These are phyloP conservation scores for Lepidium africanum DNA, from an alignment of 345 rosid genomes.

Conservation along the genomic window DNA sequence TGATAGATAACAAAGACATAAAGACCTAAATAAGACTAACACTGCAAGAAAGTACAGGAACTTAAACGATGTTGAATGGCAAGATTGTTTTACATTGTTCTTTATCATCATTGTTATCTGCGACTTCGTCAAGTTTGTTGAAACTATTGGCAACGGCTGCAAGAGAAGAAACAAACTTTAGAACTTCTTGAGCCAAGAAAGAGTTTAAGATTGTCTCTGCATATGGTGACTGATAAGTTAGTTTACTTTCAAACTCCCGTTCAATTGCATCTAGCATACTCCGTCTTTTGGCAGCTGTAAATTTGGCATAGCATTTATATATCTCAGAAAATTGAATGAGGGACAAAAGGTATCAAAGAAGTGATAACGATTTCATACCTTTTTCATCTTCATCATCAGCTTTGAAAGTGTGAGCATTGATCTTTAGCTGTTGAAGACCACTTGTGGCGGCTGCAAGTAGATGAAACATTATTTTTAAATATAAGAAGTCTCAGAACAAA, in stretches of 20 bases:
- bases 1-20: conserved; percentile 4
- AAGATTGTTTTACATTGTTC: conserved; percentile 9
- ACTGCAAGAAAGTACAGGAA: neutral
- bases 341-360: neutral
- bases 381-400: conserved; percentile 14
- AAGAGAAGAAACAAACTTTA: neutral
- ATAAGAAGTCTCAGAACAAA: neutral
- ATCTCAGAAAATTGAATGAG: neutral
- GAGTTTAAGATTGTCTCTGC: neutral
- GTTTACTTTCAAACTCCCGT: conserved; percentile 20
- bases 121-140: conserved; percentile 11
- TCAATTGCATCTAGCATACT: conserved; percentile 29
- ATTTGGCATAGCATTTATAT: neutral
- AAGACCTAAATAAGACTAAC: neutral
- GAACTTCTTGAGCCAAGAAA: conserved; percentile 9
- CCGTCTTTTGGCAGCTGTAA: conserved; percentile 13
- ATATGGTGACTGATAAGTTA: neutral
- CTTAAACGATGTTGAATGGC: neutral
- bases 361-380: conserved; percentile 2
- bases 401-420: conserved; percentile 21
- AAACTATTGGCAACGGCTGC: conserved; percentile 17
- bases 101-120: conserved; percentile 16
- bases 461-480: neutral
- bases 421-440: conserved; percentile 24
- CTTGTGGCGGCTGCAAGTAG: conserved; percentile 22